A percentile compares a stretch with the other conserved stretches of the same genome.
These are phyloP conservation scores for Cicer judaicum DNA, from an alignment of 306 rosid species.

Conservation along the genomic window DNA sequence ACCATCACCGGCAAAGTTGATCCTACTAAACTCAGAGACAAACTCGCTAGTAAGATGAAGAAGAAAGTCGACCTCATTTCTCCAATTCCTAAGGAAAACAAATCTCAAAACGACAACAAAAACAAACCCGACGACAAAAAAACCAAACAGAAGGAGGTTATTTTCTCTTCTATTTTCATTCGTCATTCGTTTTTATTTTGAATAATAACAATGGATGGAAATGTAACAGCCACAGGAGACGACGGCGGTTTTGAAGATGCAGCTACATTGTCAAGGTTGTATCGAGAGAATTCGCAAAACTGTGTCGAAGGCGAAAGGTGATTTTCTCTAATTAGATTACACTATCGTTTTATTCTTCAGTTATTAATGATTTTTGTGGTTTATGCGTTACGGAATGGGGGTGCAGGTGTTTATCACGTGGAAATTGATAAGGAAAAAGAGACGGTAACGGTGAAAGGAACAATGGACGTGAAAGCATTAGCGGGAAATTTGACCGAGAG, in stretches of 20 bases:
- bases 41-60: constrained; percentile 53
- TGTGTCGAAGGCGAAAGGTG: constrained; percentile 63
- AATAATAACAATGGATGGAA: background rate
- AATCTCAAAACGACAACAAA: constrained; percentile 45
- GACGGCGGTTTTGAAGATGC: constrained; percentile 67
- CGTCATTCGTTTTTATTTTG: background rate
- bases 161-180: background rate
- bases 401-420: constrained; percentile 56
- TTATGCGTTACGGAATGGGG: background rate
- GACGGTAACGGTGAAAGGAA: constrained; percentile 61
- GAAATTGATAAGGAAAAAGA: constrained; percentile 64
- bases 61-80: constrained; percentile 70
- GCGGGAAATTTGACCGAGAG: constrained; percentile 51
- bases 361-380: background rate
- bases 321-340: too few relatives aligned
- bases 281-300: constrained; percentile 51
- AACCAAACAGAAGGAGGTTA: constrained; percentile 61
- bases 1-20: constrained; percentile 64
- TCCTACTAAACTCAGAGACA: constrained; percentile 56
- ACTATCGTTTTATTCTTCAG: too few relatives aligned
- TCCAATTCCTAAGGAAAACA: constrained; percentile 53
- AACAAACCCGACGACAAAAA: constrained; percentile 45
- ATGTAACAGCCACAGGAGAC: constrained; percentile 60
- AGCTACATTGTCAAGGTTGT: constrained; percentile 75
- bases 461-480: constrained; percentile 67